Conservation (phyloP, 176 grass and related monocot genomes). For the Triticum dicoccoides region DNA sequence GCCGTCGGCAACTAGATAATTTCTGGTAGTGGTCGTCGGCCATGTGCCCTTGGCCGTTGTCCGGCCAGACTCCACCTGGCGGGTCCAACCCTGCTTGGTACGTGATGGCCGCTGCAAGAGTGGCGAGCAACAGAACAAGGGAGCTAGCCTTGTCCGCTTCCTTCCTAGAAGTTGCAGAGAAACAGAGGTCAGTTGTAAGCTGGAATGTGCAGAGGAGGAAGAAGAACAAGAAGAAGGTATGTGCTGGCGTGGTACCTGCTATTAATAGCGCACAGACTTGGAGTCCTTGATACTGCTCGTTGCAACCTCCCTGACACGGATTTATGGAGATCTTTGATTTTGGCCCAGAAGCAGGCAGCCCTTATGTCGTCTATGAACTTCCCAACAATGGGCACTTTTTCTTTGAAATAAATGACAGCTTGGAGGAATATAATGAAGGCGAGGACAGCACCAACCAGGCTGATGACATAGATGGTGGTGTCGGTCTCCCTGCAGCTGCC, state of each 20-base stretch:
- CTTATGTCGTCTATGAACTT: background rate
- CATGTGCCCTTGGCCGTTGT: background rate
- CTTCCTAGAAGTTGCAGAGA: background rate
- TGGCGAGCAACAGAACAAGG: constrained; percentile 28
- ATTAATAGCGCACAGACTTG: background rate
- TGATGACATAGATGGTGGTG: background rate
- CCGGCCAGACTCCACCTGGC: constrained; percentile 34
- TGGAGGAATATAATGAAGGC: background rate
- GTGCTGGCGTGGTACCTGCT: background rate
- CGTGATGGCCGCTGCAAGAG: constrained; percentile 32
- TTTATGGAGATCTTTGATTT: background rate
- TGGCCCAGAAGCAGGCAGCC: background rate
- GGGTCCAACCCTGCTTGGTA: constrained; percentile 46
- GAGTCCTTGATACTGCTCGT: background rate
- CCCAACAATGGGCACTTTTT: background rate
- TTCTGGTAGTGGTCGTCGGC: background rate
- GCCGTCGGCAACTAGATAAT: too few relatives aligned
- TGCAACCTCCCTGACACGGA: background rate
- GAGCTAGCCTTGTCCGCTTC: background rate
- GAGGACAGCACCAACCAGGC: background rate
- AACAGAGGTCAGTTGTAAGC: background rate
- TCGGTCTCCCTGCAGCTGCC: constrained; percentile 1
- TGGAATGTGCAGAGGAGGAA: background rate
- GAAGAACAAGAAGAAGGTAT: background rate
- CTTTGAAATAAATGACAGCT: too few relatives aligned